These are phyloP conservation scores for Russula griseocarnosa DNA, from an alignment of 768 basidiomycete species.

Conservation along the genomic window DNA sequence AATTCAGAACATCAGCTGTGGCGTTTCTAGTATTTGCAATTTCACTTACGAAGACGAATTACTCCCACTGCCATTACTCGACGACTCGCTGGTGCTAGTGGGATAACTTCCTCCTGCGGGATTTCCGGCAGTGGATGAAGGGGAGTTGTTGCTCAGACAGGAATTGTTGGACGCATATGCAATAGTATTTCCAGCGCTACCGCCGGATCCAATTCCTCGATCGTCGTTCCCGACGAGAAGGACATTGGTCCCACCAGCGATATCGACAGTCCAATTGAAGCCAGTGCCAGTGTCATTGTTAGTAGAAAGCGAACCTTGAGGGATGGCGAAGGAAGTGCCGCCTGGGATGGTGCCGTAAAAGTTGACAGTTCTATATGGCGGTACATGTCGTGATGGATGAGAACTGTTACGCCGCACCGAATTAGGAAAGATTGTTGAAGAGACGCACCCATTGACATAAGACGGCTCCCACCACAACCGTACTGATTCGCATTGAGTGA, in stretches of 20 bases:
- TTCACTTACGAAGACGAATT: slow-evolving; percentile 19
- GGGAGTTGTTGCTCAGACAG: slow-evolving; percentile 58
- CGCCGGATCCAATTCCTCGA: slow-evolving; percentile 64
- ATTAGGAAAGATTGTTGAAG: not conserved
- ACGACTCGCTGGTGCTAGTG: slow-evolving; percentile 45
- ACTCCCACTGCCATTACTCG: slow-evolving; percentile 30
- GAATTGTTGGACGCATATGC: slow-evolving; percentile 47
- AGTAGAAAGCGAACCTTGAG: slow-evolving; percentile 44
- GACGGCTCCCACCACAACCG: slow-evolving; percentile 63
- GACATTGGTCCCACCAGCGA: slow-evolving; percentile 63
- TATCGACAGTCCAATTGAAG: slow-evolving; percentile 61
- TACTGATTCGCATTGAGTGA: slow-evolving; percentile 59
- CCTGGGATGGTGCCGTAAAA: slow-evolving; percentile 78
- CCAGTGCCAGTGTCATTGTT: slow-evolving; percentile 51
- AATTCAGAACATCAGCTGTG: not conserved
- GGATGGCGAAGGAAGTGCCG: slow-evolving; percentile 68
- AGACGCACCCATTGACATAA: slow-evolving; percentile 50
- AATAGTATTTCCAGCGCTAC: slow-evolving; percentile 58
- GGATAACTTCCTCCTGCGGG: slow-evolving; percentile 74
- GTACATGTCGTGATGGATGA: not conserved
- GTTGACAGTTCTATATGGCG: slow-evolving; percentile 44
- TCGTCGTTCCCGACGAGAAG: slow-evolving; percentile 63
- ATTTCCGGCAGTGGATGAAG: slow-evolving; percentile 70
- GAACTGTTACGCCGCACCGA: slow-evolving; percentile 4
- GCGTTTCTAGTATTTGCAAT: not conserved